These are phyloP conservation scores for Setaria viridis DNA, from an alignment of 202 grass and related monocot species.

Conservation along the genomic window DNA sequence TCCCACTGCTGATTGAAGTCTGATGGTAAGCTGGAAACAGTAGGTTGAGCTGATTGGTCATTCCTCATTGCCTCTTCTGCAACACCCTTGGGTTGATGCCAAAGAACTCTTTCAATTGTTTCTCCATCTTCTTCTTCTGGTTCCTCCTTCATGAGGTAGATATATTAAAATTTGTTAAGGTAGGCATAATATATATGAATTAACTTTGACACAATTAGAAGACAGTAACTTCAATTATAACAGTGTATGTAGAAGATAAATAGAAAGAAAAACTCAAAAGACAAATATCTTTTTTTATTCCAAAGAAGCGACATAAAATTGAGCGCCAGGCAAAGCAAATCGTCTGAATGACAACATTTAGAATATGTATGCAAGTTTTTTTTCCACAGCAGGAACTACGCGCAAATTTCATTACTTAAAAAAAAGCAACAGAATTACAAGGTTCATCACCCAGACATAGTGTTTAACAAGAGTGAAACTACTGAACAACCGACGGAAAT, in stretches of 20 bases:
- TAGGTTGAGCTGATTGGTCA: slow-evolving; percentile 73
- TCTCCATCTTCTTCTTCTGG: slow-evolving; percentile 78
- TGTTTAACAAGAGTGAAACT: too few relatives aligned
- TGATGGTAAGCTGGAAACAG: slow-evolving; percentile 63
- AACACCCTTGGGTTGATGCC: slow-evolving; percentile 84
- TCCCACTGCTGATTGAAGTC: slow-evolving; percentile 83
- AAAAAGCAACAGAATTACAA: too few relatives aligned
- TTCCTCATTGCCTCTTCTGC: slow-evolving; percentile 83
- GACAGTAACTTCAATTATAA: not conserved
- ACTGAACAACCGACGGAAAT: too few relatives aligned
- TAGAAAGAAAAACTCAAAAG: not conserved
- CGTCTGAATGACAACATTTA: slow-evolving; percentile 17
- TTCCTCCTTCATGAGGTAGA: slow-evolving; percentile 78
- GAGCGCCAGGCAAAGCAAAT: not conserved
- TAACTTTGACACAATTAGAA: slow-evolving; percentile 11
- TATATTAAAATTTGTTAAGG: slow-evolving; percentile 21
- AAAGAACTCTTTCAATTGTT: slow-evolving; percentile 93
- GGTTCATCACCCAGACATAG: too few relatives aligned
- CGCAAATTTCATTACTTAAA: too few relatives aligned
- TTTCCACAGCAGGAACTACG: too few relatives aligned
- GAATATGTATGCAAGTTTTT: not conserved
- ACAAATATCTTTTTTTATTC: not conserved
- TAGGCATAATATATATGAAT: slow-evolving; percentile 1
- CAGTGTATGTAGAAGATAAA: not conserved
- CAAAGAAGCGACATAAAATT: not conserved